Percentiles rank a stretch among this genome's conserved stretches.
Conservation (phyloP, 2,329 filamentous ascomycete genomes). For the Mollisia scopiformis region DNA sequence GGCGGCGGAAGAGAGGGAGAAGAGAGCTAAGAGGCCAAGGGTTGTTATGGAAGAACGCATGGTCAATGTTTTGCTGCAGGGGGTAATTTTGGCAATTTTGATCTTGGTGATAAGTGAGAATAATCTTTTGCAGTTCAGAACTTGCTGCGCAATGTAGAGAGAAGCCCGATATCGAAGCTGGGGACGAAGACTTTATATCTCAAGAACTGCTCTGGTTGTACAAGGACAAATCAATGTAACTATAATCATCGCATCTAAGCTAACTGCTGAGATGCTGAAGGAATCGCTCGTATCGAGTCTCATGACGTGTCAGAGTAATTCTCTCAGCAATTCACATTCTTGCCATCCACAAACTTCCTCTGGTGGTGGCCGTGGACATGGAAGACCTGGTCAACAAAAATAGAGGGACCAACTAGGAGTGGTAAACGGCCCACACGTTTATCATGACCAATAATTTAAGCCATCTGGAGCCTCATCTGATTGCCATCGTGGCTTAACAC, state of each 20-base stretch:
- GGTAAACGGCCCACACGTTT: not conserved
- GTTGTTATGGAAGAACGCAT: slow-evolving; percentile 13
- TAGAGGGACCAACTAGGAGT: not conserved
- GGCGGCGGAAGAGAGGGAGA: slow-evolving; percentile 13
- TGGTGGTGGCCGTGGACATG: not conserved
- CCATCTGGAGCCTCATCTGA: not conserved
- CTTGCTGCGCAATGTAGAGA: not conserved
- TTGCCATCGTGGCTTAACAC: not conserved
- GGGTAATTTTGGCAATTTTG: too few species aligned
- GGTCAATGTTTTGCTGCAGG: not conserved
- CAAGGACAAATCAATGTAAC: not conserved
- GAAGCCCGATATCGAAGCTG: not conserved
- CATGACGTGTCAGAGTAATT: not conserved
- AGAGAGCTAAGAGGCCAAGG: slow-evolving; percentile 12
- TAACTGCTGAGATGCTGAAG: not conserved
- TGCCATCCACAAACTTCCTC: not conserved
- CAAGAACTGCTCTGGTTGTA: not conserved
- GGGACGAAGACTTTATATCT: not conserved
- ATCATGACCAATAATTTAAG: not conserved
- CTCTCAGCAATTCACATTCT: not conserved
- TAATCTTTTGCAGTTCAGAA: not conserved
- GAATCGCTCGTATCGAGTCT: not conserved
- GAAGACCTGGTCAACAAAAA: not conserved
- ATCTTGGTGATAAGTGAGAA: not conserved
- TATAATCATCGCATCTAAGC: not conserved